phyloP scores from a whole-genome alignment of 2,329 filamentous ascomycete species.

The Neopestalotiopsis sp. region DNA sequence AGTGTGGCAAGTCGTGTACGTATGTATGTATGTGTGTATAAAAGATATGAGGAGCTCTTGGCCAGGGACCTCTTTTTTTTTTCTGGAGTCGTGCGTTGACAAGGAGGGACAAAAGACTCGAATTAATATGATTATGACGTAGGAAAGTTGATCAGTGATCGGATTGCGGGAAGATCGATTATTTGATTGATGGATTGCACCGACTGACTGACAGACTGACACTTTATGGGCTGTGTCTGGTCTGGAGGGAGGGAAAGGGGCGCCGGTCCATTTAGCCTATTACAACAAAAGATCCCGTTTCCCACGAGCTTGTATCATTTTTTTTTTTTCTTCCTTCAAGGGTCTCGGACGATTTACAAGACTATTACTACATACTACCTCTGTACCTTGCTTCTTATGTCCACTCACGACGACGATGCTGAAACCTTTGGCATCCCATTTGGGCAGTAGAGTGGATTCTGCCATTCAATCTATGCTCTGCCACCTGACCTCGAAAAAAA shows the following conservation, averaged over 20 bases:
- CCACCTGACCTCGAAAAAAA: background rate
- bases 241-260: background rate
- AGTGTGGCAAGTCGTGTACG: background rate
- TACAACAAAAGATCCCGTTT: background rate
- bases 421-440: background rate
- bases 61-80: background rate
- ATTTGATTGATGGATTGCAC: no score
- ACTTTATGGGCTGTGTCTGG: background rate
- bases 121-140: conserved; percentile 21
- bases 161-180: background rate
- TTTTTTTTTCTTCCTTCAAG: background rate
- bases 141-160: conserved; percentile 18
- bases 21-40: background rate
- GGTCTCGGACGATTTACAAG: background rate
- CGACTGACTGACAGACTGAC: background rate
- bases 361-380: background rate
- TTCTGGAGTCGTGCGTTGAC: conserved; percentile 11
- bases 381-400: background rate
- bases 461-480: background rate
- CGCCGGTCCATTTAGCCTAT: conserved; percentile 10
- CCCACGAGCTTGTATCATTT: background rate
- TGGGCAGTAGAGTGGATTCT: background rate
- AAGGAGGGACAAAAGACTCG: conserved; percentile 11
- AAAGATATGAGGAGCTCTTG: conserved; percentile 8
- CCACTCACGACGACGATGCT: background rate